Conservation (phyloP, 306 rosid genomes). For the Medicago truncatula region DNA sequence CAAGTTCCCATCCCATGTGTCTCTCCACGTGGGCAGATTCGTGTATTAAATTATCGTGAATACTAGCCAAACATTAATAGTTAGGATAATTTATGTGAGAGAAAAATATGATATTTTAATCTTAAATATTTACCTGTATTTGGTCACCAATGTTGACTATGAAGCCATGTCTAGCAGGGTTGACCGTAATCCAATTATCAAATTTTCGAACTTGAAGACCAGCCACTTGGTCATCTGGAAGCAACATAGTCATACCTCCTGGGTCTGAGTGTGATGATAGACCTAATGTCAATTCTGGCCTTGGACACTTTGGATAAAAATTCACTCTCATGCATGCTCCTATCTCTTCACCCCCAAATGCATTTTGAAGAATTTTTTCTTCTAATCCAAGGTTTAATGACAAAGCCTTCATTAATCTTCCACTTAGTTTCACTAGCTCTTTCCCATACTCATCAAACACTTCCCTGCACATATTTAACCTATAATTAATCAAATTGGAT, state of each 20-base stretch:
- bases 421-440: conserved; percentile 78
- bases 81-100: not conserved
- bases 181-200: conserved; percentile 76
- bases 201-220: conserved; percentile 84
- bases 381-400: conserved; percentile 68
- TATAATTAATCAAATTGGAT: not conserved
- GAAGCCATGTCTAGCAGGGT: conserved; percentile 78
- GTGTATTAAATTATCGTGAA: not conserved
- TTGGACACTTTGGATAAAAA: conserved; percentile 85
- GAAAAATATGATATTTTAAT: not conserved
- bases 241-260: conserved; percentile 82
- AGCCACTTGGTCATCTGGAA: conserved; percentile 67
- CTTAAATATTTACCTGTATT: conserved; percentile 57
- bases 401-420: conserved; percentile 64
- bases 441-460: conserved; percentile 84
- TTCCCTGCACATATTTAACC: conserved; percentile 50
- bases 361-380: conserved; percentile 57
- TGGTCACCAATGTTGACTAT: conserved; percentile 94
- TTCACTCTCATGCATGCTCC: conserved; percentile 91
- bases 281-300: conserved; percentile 79
- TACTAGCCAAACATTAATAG: conserved; percentile 1
- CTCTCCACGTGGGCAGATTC: not conserved
- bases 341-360: conserved; percentile 76
- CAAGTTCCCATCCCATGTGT: conserved; percentile 5
- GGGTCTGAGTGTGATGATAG: conserved; percentile 94